phyloP scores from a whole-genome alignment of 2,329 filamentous ascomycete genomes.

The Leptosphaerulina australis region DNA sequence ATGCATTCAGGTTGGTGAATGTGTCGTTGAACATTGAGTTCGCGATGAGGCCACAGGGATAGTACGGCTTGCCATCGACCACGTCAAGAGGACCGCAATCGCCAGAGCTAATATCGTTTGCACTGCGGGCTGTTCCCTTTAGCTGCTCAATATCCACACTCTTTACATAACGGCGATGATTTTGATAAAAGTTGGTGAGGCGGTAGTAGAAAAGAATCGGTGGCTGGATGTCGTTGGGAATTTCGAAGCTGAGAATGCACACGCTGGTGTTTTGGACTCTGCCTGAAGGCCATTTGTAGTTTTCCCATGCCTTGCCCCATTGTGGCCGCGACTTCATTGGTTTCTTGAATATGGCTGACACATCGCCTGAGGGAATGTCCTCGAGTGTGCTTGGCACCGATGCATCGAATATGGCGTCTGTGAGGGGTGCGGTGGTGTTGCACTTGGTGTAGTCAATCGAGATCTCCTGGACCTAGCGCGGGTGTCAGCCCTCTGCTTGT shows the following conservation, averaged over 20 bases:
- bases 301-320: slow-evolving; percentile 45
- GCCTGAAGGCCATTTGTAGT: slow-evolving; percentile 44
- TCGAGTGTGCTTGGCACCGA: slow-evolving; percentile 43
- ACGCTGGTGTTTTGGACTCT: slow-evolving; percentile 49
- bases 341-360: slow-evolving; percentile 74
- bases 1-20: slow-evolving; percentile 68
- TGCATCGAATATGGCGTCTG: slow-evolving; percentile 24
- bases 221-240: slow-evolving; percentile 78
- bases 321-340: slow-evolving; percentile 42
- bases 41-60: slow-evolving; percentile 93
- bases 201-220: slow-evolving; percentile 94
- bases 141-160: slow-evolving; percentile 85
- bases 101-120: slow-evolving; percentile 66
- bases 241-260: slow-evolving; percentile 78
- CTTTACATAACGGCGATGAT: slow-evolving; percentile 93
- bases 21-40: slow-evolving; percentile 98
- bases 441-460: slow-evolving; percentile 90
- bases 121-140: slow-evolving; percentile 69
- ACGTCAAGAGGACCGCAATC: slow-evolving; percentile 74
- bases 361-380: slow-evolving; percentile 62
- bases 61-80: slow-evolving; percentile 69
- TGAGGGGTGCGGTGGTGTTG: slow-evolving; percentile 59
- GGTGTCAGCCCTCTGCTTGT: slow-evolving; percentile 20
- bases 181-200: slow-evolving; percentile 98
- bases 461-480: slow-evolving; percentile 80